Percentiles rank a stretch among this genome's conserved stretches.
These are phyloP conservation scores for Annulohypoxylon nitens DNA, from an alignment of 495 filamentous ascomycete species.

Conservation along the genomic window DNA sequence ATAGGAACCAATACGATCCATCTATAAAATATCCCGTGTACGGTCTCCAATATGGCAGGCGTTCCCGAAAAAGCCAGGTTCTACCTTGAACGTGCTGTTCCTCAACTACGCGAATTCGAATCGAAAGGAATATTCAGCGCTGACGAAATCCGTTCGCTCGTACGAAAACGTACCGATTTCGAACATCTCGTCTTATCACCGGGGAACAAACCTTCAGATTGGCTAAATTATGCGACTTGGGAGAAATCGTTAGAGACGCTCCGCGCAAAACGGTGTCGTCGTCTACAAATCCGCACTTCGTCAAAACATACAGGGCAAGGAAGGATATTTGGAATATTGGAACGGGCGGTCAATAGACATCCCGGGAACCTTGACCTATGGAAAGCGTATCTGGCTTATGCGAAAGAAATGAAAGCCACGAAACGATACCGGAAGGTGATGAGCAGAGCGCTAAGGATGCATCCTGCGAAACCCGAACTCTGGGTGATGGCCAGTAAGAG, in stretches of 20 bases:
- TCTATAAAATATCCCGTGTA: background rate
- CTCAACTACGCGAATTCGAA: slow-evolving; percentile 89
- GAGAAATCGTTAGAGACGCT: slow-evolving; percentile 90
- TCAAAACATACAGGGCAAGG: slow-evolving; percentile 75
- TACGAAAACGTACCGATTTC: slow-evolving; percentile 90
- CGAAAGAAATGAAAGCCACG: slow-evolving; percentile 77
- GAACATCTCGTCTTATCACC: slow-evolving; percentile 90
- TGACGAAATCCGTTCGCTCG: slow-evolving; percentile 89
- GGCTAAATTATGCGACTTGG: slow-evolving; percentile 87
- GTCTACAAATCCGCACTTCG: slow-evolving; percentile 77
- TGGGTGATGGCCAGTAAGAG: slow-evolving; percentile 89
- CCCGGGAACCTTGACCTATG: slow-evolving; percentile 86
- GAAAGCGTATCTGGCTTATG: slow-evolving; percentile 91
- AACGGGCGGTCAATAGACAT: slow-evolving; percentile 88
- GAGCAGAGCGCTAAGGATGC: slow-evolving; percentile 81
- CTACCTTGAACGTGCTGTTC: slow-evolving; percentile 90
- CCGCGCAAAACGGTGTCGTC: slow-evolving; percentile 82
- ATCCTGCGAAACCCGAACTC: slow-evolving; percentile 83
- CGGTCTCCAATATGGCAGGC: slow-evolving; percentile 72
- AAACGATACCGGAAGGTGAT: slow-evolving; percentile 85
- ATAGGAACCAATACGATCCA: background rate
- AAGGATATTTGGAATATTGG: slow-evolving; percentile 88
- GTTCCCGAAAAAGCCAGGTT: slow-evolving; percentile 94
- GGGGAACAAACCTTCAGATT: slow-evolving; percentile 80
- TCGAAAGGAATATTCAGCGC: slow-evolving; percentile 89